Evolutionary conservation across 192 early-diverging fungal species (phyloP), one percentile per base, ranked within the genome.

Genomic region (Paraglomus brasilianum): DNA sequence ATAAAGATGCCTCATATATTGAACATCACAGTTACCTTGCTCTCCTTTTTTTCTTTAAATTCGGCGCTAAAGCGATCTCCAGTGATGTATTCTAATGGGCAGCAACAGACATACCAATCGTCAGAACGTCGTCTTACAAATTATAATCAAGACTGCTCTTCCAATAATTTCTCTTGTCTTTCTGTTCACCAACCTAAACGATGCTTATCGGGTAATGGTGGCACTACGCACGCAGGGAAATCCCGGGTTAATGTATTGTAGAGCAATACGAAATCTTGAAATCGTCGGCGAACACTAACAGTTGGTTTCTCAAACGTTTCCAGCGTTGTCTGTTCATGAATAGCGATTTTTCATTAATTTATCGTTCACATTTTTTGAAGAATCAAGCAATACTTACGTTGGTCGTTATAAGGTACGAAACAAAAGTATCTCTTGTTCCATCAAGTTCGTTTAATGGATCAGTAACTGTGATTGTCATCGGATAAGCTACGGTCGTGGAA

Each of bases 211-310:
- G 97, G 97, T 17, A 97, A 74, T 8, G 95, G 93, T 59, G 95
- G 94, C 0, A 96, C 69, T 36, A 96, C 91, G 48, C 89, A 89
- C 5, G 90, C 88, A 7, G 91, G 84, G 75, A 83, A 92, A 76
- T 93, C 91, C 42, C 85, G 81, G 42, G 66, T 67, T 46, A 98
- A 81, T 49, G 86, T 84, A 57, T 83, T 80, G 71, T 95, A 83
- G 48, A 98, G 84, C 90, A 88, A 93, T 8, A 87, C 87, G 87
- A 98, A 98, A 74, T 98, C 96, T 73, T 93, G 93, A 79, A 92
- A 98, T 72, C 97, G 85, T 60, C 95, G 86, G 50, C 95, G 85
- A 6, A 97, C 86, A 38, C 86, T 82, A 24, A 86, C 81, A 48
- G 83, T 80, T 4, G 82, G 66, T 17, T 69, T 69, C 5, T 70